Evolutionary conservation across 352 stramenopile genomes (phyloP).

Genomic region (Blastocystis sp.): DNA sequence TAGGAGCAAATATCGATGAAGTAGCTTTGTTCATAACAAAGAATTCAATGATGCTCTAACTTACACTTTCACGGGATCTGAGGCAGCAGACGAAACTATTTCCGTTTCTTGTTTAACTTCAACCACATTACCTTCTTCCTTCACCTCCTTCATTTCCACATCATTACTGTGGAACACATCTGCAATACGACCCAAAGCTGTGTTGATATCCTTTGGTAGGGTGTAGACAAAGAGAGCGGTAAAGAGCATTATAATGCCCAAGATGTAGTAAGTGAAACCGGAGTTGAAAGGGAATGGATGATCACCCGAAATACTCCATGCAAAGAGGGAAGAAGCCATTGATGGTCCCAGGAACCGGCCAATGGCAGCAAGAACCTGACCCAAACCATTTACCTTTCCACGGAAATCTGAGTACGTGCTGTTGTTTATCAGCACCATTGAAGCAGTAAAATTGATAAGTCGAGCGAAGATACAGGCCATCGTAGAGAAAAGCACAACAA

Average conservation of each 20-base stretch:
- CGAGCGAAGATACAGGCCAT: conserved; percentile 14
- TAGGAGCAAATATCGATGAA: conserved; percentile 45
- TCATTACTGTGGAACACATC: conserved; percentile 10
- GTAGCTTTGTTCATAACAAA: background rate
- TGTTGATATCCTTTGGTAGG: conserved; percentile 36
- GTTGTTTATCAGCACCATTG: conserved; percentile 56
- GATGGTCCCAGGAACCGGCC: conserved; percentile 42
- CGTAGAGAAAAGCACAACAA: background rate
- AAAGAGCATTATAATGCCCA: conserved; percentile 12
- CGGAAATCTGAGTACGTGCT: conserved; percentile 49
- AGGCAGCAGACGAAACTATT: background rate
- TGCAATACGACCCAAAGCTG: background rate
- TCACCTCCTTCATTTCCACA: conserved; percentile 45
- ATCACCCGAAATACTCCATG: conserved; percentile 10
- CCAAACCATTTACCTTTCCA: conserved; percentile 50
- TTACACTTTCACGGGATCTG: background rate
- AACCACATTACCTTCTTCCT: background rate
- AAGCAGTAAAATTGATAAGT: conserved; percentile 50
- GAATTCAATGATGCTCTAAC: too few species aligned
- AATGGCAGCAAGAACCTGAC: conserved; percentile 39
- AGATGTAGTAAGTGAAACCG: conserved; percentile 44
- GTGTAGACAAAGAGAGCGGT: background rate
- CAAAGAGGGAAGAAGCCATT: conserved; percentile 28
- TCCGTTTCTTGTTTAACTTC: background rate
- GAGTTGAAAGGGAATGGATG: conserved; percentile 58